Evolutionary conservation across 1,284 basidiomycete species (phyloP).

Genomic region (Vanrija sp.): DNA sequence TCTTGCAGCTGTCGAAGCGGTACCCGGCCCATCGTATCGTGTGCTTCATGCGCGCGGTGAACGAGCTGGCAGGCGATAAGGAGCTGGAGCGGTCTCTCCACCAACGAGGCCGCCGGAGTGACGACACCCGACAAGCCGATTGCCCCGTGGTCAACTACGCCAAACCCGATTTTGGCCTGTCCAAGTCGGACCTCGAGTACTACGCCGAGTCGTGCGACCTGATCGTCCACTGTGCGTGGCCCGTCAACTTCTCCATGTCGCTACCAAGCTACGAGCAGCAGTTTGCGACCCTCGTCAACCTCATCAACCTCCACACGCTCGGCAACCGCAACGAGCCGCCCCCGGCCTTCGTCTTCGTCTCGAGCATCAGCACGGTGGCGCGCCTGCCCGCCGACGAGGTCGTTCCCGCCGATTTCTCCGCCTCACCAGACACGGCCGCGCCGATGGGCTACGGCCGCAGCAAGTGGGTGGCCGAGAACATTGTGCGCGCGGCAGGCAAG

Average conservation of each 20-base stretch:
- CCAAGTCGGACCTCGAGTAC: conserved; percentile 45
- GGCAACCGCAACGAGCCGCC: background rate
- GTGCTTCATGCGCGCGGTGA: conserved; percentile 52
- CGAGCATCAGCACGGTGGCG: conserved; percentile 53
- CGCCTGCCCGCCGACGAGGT: conserved; percentile 23
- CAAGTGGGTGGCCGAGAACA: conserved; percentile 62
- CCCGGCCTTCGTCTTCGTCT: conserved; percentile 57
- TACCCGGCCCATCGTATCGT: conserved; percentile 51
- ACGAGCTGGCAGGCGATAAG: conserved; percentile 23
- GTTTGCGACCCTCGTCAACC: conserved; percentile 55
- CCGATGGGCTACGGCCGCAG: conserved; percentile 57
- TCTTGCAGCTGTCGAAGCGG: conserved; percentile 49
- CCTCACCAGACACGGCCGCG: conserved; percentile 28
- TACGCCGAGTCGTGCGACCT: conserved; percentile 26
- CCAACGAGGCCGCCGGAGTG: background rate
- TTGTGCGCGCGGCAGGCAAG: conserved; percentile 51
- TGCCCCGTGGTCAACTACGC: conserved; percentile 49
- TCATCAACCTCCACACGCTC: conserved; percentile 54
- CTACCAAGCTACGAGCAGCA: conserved; percentile 56
- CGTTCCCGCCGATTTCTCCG: conserved; percentile 30
- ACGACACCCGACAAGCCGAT: conserved; percentile 39
- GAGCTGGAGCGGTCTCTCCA: conserved; percentile 13
- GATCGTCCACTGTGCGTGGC: conserved; percentile 54
- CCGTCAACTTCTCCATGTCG: conserved; percentile 44
- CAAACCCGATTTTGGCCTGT: conserved; percentile 50